Conservation (phyloP, 2,329 filamentous ascomycete species). For the Tolypocladium capitatum region DNA sequence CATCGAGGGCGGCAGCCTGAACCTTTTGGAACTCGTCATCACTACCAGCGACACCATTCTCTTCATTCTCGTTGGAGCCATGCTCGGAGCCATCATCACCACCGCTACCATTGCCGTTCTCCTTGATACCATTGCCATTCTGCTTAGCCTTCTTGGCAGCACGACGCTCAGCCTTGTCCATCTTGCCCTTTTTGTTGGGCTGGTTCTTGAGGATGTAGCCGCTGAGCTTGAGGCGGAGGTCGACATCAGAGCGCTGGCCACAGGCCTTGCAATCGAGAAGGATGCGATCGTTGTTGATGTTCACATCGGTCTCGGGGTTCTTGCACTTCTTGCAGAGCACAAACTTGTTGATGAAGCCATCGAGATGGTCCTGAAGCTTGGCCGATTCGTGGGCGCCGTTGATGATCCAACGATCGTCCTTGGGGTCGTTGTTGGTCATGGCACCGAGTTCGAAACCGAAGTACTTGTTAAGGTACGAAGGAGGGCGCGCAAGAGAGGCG, state of each 20-base stretch:
- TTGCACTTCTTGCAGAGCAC: constrained; percentile 99
- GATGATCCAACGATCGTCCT: constrained; percentile 99
- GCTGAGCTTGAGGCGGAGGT: constrained; percentile 87
- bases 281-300: constrained; percentile 88
- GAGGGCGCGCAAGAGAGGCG: constrained; percentile 79
- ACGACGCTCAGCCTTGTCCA: constrained; percentile 87
- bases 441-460: constrained; percentile 98
- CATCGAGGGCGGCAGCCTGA: constrained; percentile 41
- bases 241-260: constrained; percentile 82
- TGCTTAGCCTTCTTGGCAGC: constrained; percentile 85
- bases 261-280: constrained; percentile 97
- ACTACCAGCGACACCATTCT: constrained; percentile 56
- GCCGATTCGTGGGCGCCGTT: constrained; percentile 91
- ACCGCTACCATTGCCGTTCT: constrained; percentile 47
- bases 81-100: constrained; percentile 39
- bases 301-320: constrained; percentile 95
- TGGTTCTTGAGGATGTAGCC: constrained; percentile 96
- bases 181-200: constrained; percentile 77
- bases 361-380: constrained; percentile 96
- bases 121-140: constrained; percentile 43
- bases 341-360: constrained; percentile 97
- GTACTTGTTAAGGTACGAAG: constrained; percentile 97
- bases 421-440: constrained; percentile 94
- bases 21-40: constrained; percentile 89
- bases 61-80: constrained; percentile 35